Conservation (phyloP, 2,329 filamentous ascomycete genomes). For the Pseudonectria foliicola region DNA sequence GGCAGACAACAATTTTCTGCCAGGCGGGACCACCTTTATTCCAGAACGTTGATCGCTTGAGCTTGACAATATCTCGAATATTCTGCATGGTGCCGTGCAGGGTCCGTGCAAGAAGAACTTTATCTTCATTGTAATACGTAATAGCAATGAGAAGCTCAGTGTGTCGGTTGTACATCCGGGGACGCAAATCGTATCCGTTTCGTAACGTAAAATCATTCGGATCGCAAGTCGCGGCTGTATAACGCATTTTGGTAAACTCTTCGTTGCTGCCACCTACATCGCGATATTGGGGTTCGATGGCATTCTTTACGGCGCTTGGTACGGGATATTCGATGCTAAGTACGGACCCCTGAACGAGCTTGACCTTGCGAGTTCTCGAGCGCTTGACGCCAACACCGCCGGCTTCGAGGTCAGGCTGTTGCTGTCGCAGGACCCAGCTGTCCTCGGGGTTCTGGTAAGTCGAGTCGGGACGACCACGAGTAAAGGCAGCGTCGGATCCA, state of each 20-base stretch:
- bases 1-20: slow-evolving; percentile 92
- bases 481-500: neutral
- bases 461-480: slow-evolving; percentile 22
- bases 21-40: slow-evolving; percentile 91
- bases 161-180: slow-evolving; percentile 92
- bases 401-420: slow-evolving; percentile 43
- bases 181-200: slow-evolving; percentile 90
- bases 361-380: slow-evolving; percentile 85
- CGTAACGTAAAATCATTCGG: slow-evolving; percentile 92
- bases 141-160: slow-evolving; percentile 89
- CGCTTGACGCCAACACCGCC: slow-evolving; percentile 57
- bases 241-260: slow-evolving; percentile 91
- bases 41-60: slow-evolving; percentile 96
- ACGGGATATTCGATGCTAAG: slow-evolving; percentile 91
- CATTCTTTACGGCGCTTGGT: slow-evolving; percentile 86
- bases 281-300: slow-evolving; percentile 79
- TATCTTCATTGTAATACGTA: slow-evolving; percentile 97
- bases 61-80: slow-evolving; percentile 87
- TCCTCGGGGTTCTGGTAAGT: slow-evolving; percentile 39
- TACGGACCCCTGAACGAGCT: slow-evolving; percentile 86
- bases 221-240: slow-evolving; percentile 88
- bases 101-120: slow-evolving; percentile 76
- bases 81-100: slow-evolving; percentile 95
- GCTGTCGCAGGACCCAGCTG: slow-evolving; percentile 64
- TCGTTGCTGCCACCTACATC: slow-evolving; percentile 81